Conservation (phyloP, 1,139 yeast species). For the Yamadazyma diddensiae region DNA sequence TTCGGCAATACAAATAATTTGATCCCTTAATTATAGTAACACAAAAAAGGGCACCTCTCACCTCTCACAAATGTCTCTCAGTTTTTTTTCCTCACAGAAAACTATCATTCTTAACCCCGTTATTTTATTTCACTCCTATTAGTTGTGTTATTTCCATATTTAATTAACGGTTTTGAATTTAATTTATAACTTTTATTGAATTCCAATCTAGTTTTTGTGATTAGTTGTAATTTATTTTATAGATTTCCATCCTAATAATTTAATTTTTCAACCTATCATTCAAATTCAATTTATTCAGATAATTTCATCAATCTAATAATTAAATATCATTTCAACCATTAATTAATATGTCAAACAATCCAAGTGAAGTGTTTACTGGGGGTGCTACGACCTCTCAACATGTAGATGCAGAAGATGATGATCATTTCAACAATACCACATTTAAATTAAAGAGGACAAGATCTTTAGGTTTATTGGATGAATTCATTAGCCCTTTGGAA, state of each 20-base stretch:
- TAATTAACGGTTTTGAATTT: background rate
- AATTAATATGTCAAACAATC: constrained; percentile 7
- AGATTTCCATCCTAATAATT: no score
- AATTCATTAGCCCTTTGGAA: constrained; percentile 48
- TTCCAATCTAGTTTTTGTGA: no score
- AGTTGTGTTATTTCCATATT: constrained; percentile 1
- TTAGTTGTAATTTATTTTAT: no score
- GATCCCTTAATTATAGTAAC: background rate
- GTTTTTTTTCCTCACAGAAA: constrained; percentile 5
- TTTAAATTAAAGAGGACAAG: constrained; percentile 80
- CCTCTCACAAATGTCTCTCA: no score
- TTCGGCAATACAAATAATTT: no score
- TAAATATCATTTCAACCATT: background rate
- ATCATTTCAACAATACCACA: constrained; percentile 67
- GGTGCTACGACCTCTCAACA: constrained; percentile 56
- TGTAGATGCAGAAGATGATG: constrained; percentile 69
- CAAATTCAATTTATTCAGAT: no score
- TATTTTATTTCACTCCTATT: constrained; percentile 2
- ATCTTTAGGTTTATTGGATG: constrained; percentile 78
- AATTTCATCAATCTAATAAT: no score
- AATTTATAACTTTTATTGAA: no score
- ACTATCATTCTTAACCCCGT: constrained; percentile 10
- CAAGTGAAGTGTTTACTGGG: constrained; percentile 41
- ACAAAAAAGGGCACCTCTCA: constrained; percentile 3
- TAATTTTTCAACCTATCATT: no score